phyloP scores from a whole-genome alignment of 768 basidiomycete genomes.

The Pisolithus albus region DNA sequence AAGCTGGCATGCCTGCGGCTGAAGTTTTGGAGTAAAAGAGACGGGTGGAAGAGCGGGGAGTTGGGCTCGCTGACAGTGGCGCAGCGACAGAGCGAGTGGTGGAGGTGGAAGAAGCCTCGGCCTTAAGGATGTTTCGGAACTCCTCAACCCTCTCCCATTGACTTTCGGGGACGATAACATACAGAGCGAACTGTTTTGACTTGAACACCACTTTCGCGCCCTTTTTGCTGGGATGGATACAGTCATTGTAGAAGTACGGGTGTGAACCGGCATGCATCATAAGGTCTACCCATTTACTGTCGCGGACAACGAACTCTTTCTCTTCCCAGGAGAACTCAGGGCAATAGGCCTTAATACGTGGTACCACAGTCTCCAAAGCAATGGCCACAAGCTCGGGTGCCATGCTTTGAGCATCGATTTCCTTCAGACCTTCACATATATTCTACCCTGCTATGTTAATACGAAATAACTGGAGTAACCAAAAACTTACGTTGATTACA shows the following conservation, averaged over 20 bases:
- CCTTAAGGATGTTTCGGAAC: neutral
- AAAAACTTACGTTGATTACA: neutral
- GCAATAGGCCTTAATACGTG: neutral
- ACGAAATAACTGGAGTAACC: neutral
- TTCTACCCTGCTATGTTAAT: neutral
- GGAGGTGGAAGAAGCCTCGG: neutral
- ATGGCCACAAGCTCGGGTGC: neutral
- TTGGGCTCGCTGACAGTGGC: too few species aligned
- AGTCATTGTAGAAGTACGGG: slow-evolving; percentile 4
- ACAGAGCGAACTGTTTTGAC: neutral
- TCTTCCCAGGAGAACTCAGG: slow-evolving; percentile 1
- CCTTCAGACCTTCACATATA: slow-evolving; percentile 4
- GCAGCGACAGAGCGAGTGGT: neutral
- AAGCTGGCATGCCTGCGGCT: neutral
- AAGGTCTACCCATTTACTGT: slow-evolving; percentile 6
- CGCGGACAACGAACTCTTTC: slow-evolving; percentile 3
- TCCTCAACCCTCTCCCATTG: slow-evolving; percentile 5
- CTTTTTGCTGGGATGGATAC: neutral
- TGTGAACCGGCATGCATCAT: neutral
- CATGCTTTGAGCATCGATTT: slow-evolving; percentile 1
- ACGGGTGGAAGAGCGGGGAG: neutral
- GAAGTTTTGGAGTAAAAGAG: neutral
- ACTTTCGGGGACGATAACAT: slow-evolving; percentile 1
- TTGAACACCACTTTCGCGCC: slow-evolving; percentile 3
- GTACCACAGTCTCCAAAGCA: neutral